Evolutionary conservation across 306 rosid species (phyloP).

Genomic region (Sicyos baderoa): DNA sequence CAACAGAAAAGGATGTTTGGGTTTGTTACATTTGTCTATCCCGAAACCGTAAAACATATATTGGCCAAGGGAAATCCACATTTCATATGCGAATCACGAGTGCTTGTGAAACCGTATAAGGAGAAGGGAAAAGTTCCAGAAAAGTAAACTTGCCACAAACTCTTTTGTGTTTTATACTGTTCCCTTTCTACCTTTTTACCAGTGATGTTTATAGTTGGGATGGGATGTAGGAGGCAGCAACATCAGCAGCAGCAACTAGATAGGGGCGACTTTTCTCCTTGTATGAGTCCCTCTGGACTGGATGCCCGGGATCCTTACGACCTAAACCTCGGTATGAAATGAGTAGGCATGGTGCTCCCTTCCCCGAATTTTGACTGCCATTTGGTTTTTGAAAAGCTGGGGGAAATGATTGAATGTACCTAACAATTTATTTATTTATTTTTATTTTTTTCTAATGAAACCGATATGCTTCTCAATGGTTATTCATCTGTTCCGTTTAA

Average conservation of each 20-base stretch:
- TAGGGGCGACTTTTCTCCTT: slow-evolving; percentile 44
- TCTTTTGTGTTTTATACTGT: neutral
- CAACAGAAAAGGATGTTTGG: slow-evolving; percentile 99
- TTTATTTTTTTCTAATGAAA: neutral
- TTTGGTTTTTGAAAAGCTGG: neutral
- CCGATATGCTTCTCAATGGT: neutral
- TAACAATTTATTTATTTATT: neutral
- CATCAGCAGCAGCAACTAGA: slow-evolving; percentile 42
- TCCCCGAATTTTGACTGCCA: neutral
- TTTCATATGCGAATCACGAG: slow-evolving; percentile 92
- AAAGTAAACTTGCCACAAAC: slow-evolving; percentile 39
- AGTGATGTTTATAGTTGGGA: slow-evolving; percentile 12
- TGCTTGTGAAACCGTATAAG: slow-evolving; percentile 96
- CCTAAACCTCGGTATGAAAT: slow-evolving; percentile 32
- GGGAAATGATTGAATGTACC: neutral
- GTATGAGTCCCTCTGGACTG: slow-evolving; percentile 43
- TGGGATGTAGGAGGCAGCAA: slow-evolving; percentile 44
- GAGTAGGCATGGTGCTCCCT: neutral
- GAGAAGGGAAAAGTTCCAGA: slow-evolving; percentile 92
- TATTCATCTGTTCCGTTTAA: neutral
- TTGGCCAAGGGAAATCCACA: slow-evolving; percentile 92
- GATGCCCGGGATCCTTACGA: slow-evolving; percentile 39
- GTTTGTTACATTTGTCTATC: slow-evolving; percentile 85
- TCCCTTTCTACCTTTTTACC: neutral
- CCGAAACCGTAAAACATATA: slow-evolving; percentile 84